A percentile compares a stretch with the other conserved stretches of the same genome.
Evolutionary conservation across 1,139 yeast species (phyloP).

Genomic region (Eremothecium gossypii): DNA sequence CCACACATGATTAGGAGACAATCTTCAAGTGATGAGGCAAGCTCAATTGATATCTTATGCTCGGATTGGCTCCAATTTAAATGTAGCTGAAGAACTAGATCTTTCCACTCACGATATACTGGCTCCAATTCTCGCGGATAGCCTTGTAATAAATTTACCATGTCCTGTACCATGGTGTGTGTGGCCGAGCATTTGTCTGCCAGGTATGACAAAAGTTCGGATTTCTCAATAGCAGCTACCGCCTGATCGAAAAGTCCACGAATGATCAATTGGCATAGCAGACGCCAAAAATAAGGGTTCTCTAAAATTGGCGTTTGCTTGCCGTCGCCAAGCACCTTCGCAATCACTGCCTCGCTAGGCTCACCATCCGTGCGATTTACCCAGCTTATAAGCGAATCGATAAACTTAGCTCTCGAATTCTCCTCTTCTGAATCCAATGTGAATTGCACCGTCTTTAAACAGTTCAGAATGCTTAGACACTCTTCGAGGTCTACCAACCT

Average conservation of each 20-base stretch:
- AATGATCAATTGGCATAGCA: conserved; percentile 45
- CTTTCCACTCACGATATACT: conserved; percentile 33
- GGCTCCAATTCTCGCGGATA: conserved; percentile 29
- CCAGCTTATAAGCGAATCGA: conserved; percentile 42
- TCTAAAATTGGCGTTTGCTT: conserved; percentile 30
- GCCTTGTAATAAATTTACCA: conserved; percentile 30
- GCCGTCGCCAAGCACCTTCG: conserved; percentile 16
- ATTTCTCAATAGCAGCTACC: conserved; percentile 36
- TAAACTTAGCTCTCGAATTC: conserved; percentile 22
- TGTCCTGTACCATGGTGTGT: conserved; percentile 38
- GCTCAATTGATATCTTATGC: conserved; percentile 17
- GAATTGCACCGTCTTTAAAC: conserved; percentile 48
- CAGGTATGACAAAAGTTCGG: conserved; percentile 24
- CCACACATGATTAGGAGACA: conserved; percentile 23
- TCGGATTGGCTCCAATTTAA: conserved; percentile 21
- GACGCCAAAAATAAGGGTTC: conserved; percentile 58
- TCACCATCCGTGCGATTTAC: conserved; percentile 54
- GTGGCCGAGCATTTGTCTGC: conserved; percentile 18
- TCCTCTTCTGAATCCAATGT: conserved; percentile 39
- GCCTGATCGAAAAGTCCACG: conserved; percentile 61
- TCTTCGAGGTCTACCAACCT: conserved; percentile 39
- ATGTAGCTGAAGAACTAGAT: conserved; percentile 22
- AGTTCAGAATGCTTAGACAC: conserved; percentile 43
- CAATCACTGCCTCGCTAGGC: conserved; percentile 43
- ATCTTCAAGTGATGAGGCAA: conserved; percentile 24